Evolutionary conservation across 2,329 filamentous ascomycete genomes (phyloP).

Genomic region (Scedosporium aurantiacum): DNA sequence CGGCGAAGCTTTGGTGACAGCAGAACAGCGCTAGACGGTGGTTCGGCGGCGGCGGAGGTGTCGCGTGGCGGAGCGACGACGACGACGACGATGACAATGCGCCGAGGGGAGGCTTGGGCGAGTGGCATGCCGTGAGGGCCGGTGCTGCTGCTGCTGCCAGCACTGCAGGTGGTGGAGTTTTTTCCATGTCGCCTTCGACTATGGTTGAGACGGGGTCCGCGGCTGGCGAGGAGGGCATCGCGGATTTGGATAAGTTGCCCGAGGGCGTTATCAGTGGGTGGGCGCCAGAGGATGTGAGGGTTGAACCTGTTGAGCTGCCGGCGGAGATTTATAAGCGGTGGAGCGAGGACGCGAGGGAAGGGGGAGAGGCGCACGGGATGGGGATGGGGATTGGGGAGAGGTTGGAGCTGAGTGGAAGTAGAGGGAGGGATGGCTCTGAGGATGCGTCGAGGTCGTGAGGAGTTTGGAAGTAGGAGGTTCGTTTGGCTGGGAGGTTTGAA

Average conservation of each 20-base stretch:
- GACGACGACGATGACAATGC: not conserved
- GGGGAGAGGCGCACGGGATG: constrained; percentile 16
- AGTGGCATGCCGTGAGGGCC: not conserved
- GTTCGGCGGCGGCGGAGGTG: not conserved
- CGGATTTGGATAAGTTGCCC: constrained; percentile 1
- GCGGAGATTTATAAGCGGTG: not conserved
- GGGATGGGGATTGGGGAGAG: constrained; percentile 17
- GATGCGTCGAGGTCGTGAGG: too few species aligned
- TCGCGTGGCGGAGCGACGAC: not conserved
- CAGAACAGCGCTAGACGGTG: too few species aligned
- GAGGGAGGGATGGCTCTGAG: not conserved
- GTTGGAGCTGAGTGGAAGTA: constrained; percentile 11
- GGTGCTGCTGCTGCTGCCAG: not conserved
- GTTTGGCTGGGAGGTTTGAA: not conserved
- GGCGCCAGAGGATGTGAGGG: not conserved
- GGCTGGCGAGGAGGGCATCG: not conserved
- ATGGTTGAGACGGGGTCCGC: not conserved
- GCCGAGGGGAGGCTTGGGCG: not conserved
- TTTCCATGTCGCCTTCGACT: not conserved
- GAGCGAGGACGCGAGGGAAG: not conserved
- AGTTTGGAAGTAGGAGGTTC: not conserved
- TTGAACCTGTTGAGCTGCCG: not conserved
- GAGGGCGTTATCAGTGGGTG: constrained; percentile 2
- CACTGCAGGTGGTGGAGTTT: not conserved
- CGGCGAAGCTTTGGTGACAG: too few species aligned